These are phyloP conservation scores for Apiotrichum laibachii DNA, from an alignment of 1,284 basidiomycete genomes.

Conservation along the genomic window DNA sequence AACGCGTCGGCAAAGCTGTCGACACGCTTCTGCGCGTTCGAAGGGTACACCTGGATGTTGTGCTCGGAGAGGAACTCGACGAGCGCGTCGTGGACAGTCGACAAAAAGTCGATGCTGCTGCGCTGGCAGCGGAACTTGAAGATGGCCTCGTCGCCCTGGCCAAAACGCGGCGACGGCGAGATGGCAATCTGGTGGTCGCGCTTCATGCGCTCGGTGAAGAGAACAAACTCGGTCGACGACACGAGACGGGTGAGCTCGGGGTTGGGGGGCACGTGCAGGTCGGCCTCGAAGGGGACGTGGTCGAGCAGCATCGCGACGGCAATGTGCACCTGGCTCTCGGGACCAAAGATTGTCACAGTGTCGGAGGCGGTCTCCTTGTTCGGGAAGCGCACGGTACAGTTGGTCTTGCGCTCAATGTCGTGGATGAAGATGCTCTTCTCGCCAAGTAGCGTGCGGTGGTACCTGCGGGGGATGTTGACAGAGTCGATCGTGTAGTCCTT, in stretches of 20 bases:
- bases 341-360: slow-evolving; percentile 82
- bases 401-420: slow-evolving; percentile 95
- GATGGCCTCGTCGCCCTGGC: slow-evolving; percentile 67
- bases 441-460: slow-evolving; percentile 90
- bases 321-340: slow-evolving; percentile 94
- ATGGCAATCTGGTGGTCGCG: slow-evolving; percentile 90
- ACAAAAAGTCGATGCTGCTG: slow-evolving; percentile 87
- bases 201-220: slow-evolving; percentile 81
- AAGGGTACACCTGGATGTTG: slow-evolving; percentile 57
- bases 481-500: slow-evolving; percentile 69
- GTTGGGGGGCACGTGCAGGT: slow-evolving; percentile 84
- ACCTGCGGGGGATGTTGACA: slow-evolving; percentile 85
- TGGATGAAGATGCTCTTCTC: slow-evolving; percentile 97
- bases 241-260: slow-evolving; percentile 72
- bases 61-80: slow-evolving; percentile 86
- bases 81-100: slow-evolving; percentile 83
- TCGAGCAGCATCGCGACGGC: slow-evolving; percentile 94
- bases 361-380: slow-evolving; percentile 88
- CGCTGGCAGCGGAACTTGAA: slow-evolving; percentile 95
- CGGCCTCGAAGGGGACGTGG: slow-evolving; percentile 95
- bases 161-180: slow-evolving; percentile 59
- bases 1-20: slow-evolving; percentile 94
- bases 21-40: slow-evolving; percentile 53
- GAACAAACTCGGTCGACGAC: slow-evolving; percentile 72
- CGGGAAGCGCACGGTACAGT: slow-evolving; percentile 89